Conservation (phyloP, 225 moss, liverwort and hornwort species). For the Sphagnum contortum region DNA sequence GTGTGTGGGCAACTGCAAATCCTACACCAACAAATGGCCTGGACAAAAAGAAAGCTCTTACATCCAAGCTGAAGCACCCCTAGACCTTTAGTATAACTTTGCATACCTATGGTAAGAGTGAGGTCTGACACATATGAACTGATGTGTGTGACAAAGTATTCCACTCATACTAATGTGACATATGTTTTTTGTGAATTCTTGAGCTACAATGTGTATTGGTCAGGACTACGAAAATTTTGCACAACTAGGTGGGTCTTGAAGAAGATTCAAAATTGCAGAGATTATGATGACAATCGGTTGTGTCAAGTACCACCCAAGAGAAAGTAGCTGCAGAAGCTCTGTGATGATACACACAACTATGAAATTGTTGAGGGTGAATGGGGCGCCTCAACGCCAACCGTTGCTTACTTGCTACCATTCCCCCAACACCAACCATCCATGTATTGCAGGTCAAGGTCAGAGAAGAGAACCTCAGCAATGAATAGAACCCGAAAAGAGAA, state of each 20-base stretch:
- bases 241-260: no score
- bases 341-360: conserved; percentile 97
- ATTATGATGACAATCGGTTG: not conserved
- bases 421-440: conserved; percentile 80
- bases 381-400: conserved; percentile 74
- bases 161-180: no score
- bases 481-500: conserved; percentile 86
- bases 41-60: no score
- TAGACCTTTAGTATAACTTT: no score
- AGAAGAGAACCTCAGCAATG: conserved; percentile 75
- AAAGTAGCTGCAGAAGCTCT: conserved; percentile 84
- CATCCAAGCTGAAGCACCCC: no score
- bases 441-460: conserved; percentile 74
- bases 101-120: conserved; percentile 83
- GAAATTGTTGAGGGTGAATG: conserved; percentile 89
- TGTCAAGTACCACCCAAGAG: conserved; percentile 66
- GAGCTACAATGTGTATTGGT: no score
- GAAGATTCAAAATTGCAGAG: not conserved
- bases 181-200: no score
- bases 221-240: no score
- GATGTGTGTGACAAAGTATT: conserved; percentile 83
- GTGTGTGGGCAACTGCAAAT: conserved; percentile 63
- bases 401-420: conserved; percentile 8
- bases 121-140: conserved; percentile 90
- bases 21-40: no score